A percentile compares a stretch with the other conserved stretches of the same genome.
Evolutionary conservation across 2,329 filamentous ascomycete genomes (phyloP).

Genomic region (Colletotrichum agaves): DNA sequence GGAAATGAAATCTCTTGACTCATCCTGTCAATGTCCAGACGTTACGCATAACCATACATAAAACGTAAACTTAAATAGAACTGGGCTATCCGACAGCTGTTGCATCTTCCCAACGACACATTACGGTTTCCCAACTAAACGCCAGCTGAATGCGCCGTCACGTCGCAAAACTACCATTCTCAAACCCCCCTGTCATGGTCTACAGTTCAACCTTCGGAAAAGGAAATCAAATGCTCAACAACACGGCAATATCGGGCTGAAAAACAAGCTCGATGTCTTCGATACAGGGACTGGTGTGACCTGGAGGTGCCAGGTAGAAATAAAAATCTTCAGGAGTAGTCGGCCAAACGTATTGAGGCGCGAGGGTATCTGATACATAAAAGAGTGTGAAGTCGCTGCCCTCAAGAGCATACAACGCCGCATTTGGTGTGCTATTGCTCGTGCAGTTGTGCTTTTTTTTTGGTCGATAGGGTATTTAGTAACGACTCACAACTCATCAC

Average conservation of each 20-base stretch:
- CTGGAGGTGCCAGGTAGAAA: conserved; percentile 1
- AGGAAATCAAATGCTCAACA: neutral
- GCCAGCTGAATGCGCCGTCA: conserved; percentile 25
- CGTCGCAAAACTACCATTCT: neutral
- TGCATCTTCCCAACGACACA: conserved; percentile 7
- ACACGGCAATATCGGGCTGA: neutral
- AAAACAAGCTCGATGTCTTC: neutral
- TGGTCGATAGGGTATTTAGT: neutral
- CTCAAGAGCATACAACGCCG: neutral
- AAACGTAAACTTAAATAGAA: conserved; percentile 15
- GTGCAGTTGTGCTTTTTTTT: conserved; percentile 34
- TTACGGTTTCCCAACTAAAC: conserved; percentile 27
- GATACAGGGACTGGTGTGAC: neutral
- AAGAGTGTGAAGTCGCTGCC: conserved; percentile 24
- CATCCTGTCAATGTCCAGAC: conserved; percentile 27
- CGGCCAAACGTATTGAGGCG: conserved; percentile 27
- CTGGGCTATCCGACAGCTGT: conserved; percentile 31
- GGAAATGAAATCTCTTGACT: neutral
- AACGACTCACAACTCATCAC: conserved; percentile 54
- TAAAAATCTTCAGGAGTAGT: conserved; percentile 37
- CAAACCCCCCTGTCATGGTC: neutral
- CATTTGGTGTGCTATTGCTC: conserved; percentile 36
- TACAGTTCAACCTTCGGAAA: neutral
- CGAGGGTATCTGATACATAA: conserved; percentile 37
- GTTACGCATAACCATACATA: conserved; percentile 27